Evolutionary conservation across 805 yeast species (phyloP), one percentile per base, ranked within the genome.

Genomic region (Candida stauntonica): DNA sequence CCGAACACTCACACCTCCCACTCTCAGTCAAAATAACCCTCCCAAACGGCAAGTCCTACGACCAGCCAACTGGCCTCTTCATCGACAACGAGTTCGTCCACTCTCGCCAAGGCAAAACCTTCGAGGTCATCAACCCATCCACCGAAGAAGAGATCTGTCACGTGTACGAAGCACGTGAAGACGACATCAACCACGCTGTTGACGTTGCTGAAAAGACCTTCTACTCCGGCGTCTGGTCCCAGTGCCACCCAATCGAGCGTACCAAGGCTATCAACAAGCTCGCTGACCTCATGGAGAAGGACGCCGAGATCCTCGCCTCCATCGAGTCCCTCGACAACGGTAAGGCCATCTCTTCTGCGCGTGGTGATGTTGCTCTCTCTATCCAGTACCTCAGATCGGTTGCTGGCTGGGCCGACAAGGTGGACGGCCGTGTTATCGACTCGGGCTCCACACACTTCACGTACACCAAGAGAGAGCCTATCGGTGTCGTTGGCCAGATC

Each of bases 401-500:
- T 62, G 96, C 89, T 42, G 96, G 96, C 47, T 86, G 79, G 78
- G 86, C 95, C 55, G 96, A 87, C 67, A 88, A 89, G 70, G 66
- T 85, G 49, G 74, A 71, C 50, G 96, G 96, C 53, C 72, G 78
- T 48, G 63, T 80, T 42, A 73, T 86, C 42, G 86, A 86, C 61
- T 80, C 94, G 35, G 91, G 89, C 46, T 61, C 65, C 41, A 67
- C 77, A 35, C 86, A 85, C 63, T 78, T 88, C 61, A 76, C 77
- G 46, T 86, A 81, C 67, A 81, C 91, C 48, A 77, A 79, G 62
- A 82, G 83, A 64, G 95, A 88, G 66, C 96, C 97, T 43, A 69
- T 86, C 55, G 97, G 96, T 61, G 96, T 89, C 33, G 86, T 95
- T 62, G 97, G 95, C 43, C 95, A 86, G 64, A 85, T 89, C 58